These are phyloP conservation scores for Psilocybe cubensis DNA, from an alignment of 768 basidiomycete genomes.

Conservation along the genomic window DNA sequence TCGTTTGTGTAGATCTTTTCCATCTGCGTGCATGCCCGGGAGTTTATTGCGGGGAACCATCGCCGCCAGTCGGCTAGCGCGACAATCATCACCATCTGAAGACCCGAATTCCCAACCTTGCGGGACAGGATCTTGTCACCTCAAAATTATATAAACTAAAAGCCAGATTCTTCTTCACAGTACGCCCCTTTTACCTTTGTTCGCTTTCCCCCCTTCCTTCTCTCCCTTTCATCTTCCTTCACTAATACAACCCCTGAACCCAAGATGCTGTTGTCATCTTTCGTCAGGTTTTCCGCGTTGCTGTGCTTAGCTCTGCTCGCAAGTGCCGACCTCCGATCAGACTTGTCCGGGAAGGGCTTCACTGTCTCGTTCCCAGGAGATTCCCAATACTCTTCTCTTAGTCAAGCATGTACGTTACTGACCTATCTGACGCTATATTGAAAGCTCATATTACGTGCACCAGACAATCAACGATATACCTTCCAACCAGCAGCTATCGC, in stretches of 20 bases:
- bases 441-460: background rate
- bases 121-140: no score
- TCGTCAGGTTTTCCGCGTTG: background rate
- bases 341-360: slow-evolving; percentile 19
- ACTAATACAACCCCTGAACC: background rate
- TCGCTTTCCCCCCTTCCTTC: background rate
- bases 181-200: background rate
- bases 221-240: background rate
- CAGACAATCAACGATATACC: slow-evolving; percentile 29
- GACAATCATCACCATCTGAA: background rate
- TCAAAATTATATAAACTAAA: background rate
- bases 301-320: background rate
- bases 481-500: slow-evolving; percentile 32
- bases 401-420: slow-evolving; percentile 21
- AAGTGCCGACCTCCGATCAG: slow-evolving; percentile 12
- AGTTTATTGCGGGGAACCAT: background rate
- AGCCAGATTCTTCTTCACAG: background rate
- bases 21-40: background rate
- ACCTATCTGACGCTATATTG: background rate
- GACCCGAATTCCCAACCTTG: no score
- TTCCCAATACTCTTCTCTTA: slow-evolving; percentile 13
- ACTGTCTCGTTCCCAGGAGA: slow-evolving; percentile 22
- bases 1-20: background rate
- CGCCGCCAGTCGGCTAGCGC: background rate
- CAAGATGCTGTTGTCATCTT: background rate